phyloP scores from a whole-genome alignment of 2,329 filamentous ascomycete genomes.

The Salinomyces thailandicus region DNA sequence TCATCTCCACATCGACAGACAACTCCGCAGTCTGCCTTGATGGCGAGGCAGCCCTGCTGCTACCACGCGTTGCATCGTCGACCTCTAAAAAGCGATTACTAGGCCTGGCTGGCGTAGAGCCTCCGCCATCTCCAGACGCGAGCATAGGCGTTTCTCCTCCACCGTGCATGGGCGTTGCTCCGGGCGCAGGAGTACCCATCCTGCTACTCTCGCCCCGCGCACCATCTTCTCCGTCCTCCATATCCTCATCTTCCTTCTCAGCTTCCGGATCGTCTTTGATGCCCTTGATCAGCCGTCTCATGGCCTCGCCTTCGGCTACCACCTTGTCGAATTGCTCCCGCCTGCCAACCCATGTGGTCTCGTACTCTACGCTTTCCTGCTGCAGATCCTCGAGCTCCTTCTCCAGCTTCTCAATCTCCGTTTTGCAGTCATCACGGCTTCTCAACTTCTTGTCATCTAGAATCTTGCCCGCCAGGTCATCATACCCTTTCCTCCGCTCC shows the following conservation, averaged over 20 bases:
- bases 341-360: conserved; percentile 72
- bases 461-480: conserved; percentile 79
- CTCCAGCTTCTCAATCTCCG: conserved; percentile 68
- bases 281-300: conserved; percentile 77
- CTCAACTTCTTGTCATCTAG: conserved; percentile 68
- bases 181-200: conserved; percentile 36
- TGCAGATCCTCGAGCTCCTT: conserved; percentile 82
- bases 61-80: conserved; percentile 14
- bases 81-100: conserved; percentile 21
- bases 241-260: conserved; percentile 59
- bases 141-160: conserved; percentile 31
- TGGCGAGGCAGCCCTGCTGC: conserved; percentile 17
- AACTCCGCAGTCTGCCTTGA: conserved; percentile 11
- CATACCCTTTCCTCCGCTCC: conserved; percentile 71
- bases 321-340: conserved; percentile 79
- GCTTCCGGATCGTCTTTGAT: conserved; percentile 89
- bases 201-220: conserved; percentile 33
- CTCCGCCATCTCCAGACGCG: conserved; percentile 20
- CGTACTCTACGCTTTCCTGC: conserved; percentile 72
- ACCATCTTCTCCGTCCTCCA: conserved; percentile 34
- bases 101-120: conserved; percentile 12
- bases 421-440: conserved; percentile 71
- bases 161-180: conserved; percentile 22
- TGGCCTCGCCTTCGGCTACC: conserved; percentile 79
- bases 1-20: conserved; percentile 22